These are phyloP conservation scores for Prunus armeniaca DNA, from an alignment of 306 rosid genomes.

Conservation along the genomic window DNA sequence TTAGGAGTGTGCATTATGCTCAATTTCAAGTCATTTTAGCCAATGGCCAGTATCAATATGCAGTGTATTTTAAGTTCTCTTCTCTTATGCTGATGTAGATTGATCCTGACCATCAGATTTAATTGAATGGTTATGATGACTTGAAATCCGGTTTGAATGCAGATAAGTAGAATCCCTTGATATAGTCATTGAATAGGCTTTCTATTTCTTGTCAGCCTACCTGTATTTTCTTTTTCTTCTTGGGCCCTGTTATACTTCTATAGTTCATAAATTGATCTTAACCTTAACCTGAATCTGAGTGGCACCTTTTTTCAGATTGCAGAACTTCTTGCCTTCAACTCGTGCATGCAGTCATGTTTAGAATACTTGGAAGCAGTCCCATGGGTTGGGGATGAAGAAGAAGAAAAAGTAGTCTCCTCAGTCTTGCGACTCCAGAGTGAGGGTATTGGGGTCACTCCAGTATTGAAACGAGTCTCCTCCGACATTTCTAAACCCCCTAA, in stretches of 20 bases:
- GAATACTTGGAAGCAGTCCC: constrained; percentile 96
- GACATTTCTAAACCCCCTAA: constrained; percentile 52
- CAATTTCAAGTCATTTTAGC: not conserved
- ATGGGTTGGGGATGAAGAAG: constrained; percentile 93
- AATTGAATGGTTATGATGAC: not conserved
- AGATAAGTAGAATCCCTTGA: not conserved
- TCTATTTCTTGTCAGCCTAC: not conserved
- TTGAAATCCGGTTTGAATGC: not conserved
- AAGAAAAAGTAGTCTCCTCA: constrained; percentile 81
- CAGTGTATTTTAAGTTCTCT: not conserved
- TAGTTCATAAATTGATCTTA: not conserved
- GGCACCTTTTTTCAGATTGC: constrained; percentile 60
- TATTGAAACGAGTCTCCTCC: constrained; percentile 84
- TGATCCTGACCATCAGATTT: not conserved
- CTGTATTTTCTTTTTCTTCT: not conserved
- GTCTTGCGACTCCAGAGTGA: constrained; percentile 70
- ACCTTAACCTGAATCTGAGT: constrained; percentile 18
- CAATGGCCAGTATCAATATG: not conserved
- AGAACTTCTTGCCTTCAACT: constrained; percentile 70
- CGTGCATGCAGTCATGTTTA: constrained; percentile 79
- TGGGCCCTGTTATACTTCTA: not conserved
- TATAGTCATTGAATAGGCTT: not conserved
- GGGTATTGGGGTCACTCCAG: constrained; percentile 65
- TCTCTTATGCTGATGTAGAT: not conserved
- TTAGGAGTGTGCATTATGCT: not conserved